A percentile compares a stretch with the other conserved stretches of the same genome.
phyloP scores from a whole-genome alignment of 2,329 filamentous ascomycete genomes.

The Xylariaceae sp. region DNA sequence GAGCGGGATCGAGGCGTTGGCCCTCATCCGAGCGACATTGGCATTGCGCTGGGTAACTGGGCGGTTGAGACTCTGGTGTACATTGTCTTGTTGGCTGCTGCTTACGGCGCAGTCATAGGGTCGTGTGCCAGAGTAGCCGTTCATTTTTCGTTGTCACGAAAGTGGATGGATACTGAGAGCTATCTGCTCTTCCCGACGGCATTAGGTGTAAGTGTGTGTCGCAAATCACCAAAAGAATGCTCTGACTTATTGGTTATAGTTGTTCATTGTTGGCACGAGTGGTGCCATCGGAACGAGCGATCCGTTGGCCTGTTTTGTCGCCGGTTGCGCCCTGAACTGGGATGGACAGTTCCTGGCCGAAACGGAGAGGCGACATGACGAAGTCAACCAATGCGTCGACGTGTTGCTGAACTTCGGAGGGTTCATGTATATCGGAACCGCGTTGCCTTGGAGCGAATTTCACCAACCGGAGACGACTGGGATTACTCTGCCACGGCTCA shows the following conservation, averaged over 20 bases:
- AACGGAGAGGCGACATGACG: slow-evolving; percentile 51
- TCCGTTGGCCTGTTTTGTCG: slow-evolving; percentile 55
- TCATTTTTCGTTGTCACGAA: slow-evolving; percentile 40
- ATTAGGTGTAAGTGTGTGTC: slow-evolving; percentile 36
- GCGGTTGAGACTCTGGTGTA: slow-evolving; percentile 56
- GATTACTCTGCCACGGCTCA: slow-evolving; percentile 45
- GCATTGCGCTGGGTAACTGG: slow-evolving; percentile 52
- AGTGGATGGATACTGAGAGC: slow-evolving; percentile 52
- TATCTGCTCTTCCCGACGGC: slow-evolving; percentile 49
- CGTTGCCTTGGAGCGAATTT: slow-evolving; percentile 53
- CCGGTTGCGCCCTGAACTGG: slow-evolving; percentile 57
- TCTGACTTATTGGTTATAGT: slow-evolving; percentile 26
- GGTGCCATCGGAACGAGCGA: slow-evolving; percentile 55
- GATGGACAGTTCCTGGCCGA: slow-evolving; percentile 55
- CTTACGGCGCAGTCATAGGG: slow-evolving; percentile 49
- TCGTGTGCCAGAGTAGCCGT: slow-evolving; percentile 43
- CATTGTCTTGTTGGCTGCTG: slow-evolving; percentile 48
- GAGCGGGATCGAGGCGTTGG: slow-evolving; percentile 36
- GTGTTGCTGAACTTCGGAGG: slow-evolving; percentile 55
- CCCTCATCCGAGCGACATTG: slow-evolving; percentile 46
- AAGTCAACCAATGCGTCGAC: slow-evolving; percentile 55
- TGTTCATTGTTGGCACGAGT: slow-evolving; percentile 54
- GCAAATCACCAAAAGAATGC: background rate
- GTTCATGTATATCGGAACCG: slow-evolving; percentile 54
- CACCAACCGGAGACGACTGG: slow-evolving; percentile 48